phyloP scores from a whole-genome alignment of 345 rosid genomes.

The Citrus medica region DNA sequence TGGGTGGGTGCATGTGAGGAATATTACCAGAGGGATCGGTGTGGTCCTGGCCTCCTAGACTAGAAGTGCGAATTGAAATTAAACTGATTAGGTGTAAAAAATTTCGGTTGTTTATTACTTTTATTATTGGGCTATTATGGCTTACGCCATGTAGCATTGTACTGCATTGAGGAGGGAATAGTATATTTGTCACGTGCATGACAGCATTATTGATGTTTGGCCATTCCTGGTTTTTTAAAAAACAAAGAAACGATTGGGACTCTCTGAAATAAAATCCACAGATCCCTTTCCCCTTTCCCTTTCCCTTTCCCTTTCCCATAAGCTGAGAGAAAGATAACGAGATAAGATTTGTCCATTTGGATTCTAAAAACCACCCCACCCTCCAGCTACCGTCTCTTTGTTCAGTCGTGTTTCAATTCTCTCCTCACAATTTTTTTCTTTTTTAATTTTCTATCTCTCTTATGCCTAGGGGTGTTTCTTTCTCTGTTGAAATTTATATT shows the following conservation, averaged over 20 bases:
- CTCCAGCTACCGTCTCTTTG: neutral
- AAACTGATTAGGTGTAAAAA: neutral
- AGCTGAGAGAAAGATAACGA: conserved; percentile 13
- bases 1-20: neutral
- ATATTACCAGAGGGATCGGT: neutral
- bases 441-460: neutral
- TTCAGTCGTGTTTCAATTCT: conserved; percentile 37
- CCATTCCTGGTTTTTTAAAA: conserved; percentile 28
- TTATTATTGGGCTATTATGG: neutral
- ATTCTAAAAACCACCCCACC: conserved; percentile 1
- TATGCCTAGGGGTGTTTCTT: neutral
- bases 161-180: neutral
- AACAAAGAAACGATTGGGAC: neutral
- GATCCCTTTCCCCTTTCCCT: conserved; percentile 12
- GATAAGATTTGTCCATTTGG: conserved; percentile 32
- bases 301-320: conserved; percentile 34
- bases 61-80: neutral
- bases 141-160: neutral
- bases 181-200: conserved; percentile 40
- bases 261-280: neutral
- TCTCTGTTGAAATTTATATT: neutral
- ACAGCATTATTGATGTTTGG: conserved; percentile 42
- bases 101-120: neutral
- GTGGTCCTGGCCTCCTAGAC: neutral
- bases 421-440: conserved; percentile 28